phyloP scores from a whole-genome alignment of 148 eudicot genomes.

The Spergularia marina region DNA sequence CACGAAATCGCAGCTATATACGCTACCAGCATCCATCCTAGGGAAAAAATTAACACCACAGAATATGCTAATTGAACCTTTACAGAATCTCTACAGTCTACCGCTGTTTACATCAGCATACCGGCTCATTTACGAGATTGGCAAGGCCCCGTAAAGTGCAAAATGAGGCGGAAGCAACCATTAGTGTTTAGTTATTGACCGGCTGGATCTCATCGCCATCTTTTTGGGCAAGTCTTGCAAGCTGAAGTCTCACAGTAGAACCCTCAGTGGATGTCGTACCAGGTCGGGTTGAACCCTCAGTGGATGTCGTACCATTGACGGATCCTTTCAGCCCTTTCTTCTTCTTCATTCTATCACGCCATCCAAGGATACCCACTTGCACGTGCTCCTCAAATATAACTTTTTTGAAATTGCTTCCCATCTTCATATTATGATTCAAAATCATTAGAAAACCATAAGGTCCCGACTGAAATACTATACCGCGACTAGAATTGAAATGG shows the following conservation, averaged over 20 bases:
- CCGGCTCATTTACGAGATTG: background rate
- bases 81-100: background rate
- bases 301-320: background rate
- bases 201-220: constrained; percentile 26
- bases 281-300: constrained; percentile 9
- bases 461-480: background rate
- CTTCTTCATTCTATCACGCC: constrained; percentile 68
- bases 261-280: constrained; percentile 21
- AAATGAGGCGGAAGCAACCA: background rate
- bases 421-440: constrained; percentile 36
- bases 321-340: constrained; percentile 43
- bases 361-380: constrained; percentile 76
- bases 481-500: background rate
- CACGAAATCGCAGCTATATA: background rate
- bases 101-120: background rate
- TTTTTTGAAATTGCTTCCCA: constrained; percentile 81
- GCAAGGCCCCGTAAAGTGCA: background rate
- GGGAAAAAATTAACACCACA: background rate
- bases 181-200: constrained; percentile 8
- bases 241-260: constrained; percentile 21
- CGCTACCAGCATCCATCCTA: background rate
- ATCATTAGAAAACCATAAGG: background rate
- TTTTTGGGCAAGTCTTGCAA: constrained; percentile 12
- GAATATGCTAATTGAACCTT: background rate
- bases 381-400: constrained; percentile 84